Conservation (phyloP, 2,329 filamentous ascomycete species). For the Cryphonectria naterciae region DNA sequence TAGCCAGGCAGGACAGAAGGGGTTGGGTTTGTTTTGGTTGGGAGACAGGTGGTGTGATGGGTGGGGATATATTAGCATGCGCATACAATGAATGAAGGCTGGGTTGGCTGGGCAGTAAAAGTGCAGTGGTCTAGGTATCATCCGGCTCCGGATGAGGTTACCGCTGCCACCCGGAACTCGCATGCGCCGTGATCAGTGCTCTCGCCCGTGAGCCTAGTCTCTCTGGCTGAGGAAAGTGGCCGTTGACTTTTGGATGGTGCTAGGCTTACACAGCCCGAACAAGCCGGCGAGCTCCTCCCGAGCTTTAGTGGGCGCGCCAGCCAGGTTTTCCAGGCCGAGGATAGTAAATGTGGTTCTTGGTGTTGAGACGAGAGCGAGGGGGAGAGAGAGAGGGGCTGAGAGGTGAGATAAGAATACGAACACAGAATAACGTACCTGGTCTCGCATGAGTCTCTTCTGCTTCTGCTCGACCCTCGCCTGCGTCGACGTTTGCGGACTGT, state of each 20-base stretch:
- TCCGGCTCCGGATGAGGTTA: conserved; percentile 14
- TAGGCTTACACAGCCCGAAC: neutral
- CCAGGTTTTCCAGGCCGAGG: neutral
- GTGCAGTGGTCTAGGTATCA: neutral
- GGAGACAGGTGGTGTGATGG: neutral
- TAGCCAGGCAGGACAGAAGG: neutral
- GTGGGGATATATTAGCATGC: conserved; percentile 3
- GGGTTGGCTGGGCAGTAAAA: too few species aligned
- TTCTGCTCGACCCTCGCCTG: neutral
- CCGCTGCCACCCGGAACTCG: conserved; percentile 1
- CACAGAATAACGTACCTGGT: neutral
- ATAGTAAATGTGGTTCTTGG: neutral
- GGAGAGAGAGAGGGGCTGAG: neutral
- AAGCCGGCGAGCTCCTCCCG: neutral
- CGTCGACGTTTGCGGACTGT: conserved; percentile 1
- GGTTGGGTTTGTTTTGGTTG: neutral
- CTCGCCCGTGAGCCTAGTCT: neutral
- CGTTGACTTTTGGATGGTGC: neutral
- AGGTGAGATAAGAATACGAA: neutral
- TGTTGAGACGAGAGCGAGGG: neutral
- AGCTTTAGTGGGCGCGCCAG: neutral
- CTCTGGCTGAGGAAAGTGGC: neutral
- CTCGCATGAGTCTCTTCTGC: neutral
- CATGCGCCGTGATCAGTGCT: conserved; percentile 6
- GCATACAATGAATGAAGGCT: neutral